phyloP scores from a whole-genome alignment of 2,329 filamentous ascomycete genomes.

The Hypocrella siamensis region DNA sequence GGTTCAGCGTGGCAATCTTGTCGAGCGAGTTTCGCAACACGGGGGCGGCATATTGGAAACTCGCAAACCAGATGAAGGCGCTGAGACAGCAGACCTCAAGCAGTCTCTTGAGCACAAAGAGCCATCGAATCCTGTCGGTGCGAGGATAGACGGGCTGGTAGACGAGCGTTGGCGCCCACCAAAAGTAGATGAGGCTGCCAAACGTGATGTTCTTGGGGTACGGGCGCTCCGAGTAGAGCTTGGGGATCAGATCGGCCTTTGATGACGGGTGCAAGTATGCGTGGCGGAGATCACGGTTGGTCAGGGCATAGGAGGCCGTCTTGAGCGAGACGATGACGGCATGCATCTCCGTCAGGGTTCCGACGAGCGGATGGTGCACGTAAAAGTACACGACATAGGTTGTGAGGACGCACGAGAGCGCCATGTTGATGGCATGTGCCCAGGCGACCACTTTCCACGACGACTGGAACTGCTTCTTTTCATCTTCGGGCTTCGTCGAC shows the following conservation, averaged over 20 bases:
- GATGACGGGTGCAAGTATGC: constrained; percentile 68
- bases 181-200: constrained; percentile 81
- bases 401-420: constrained; percentile 63
- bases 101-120: constrained; percentile 71
- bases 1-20: constrained; percentile 67
- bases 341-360: constrained; percentile 78
- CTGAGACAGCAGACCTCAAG: constrained; percentile 62
- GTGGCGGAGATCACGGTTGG: constrained; percentile 87
- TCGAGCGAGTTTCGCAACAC: constrained; percentile 79
- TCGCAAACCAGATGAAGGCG: constrained; percentile 90
- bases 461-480: constrained; percentile 49
- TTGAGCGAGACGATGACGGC: constrained; percentile 95
- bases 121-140: constrained; percentile 66
- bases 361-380: constrained; percentile 86
- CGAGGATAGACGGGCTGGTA: constrained; percentile 96
- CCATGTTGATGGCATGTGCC: constrained; percentile 71
- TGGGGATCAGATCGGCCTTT: constrained; percentile 55
- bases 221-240: constrained; percentile 67
- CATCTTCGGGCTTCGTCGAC: constrained; percentile 32
- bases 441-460: constrained; percentile 72
- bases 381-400: constrained; percentile 79
- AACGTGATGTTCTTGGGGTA: constrained; percentile 89
- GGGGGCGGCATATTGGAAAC: constrained; percentile 85
- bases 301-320: constrained; percentile 88
- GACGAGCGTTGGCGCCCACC: constrained; percentile 91